Percentiles rank a stretch among this genome's conserved stretches.
phyloP scores from a whole-genome alignment of 202 grass and related monocot species.

The Tripidium arundinaceum region DNA sequence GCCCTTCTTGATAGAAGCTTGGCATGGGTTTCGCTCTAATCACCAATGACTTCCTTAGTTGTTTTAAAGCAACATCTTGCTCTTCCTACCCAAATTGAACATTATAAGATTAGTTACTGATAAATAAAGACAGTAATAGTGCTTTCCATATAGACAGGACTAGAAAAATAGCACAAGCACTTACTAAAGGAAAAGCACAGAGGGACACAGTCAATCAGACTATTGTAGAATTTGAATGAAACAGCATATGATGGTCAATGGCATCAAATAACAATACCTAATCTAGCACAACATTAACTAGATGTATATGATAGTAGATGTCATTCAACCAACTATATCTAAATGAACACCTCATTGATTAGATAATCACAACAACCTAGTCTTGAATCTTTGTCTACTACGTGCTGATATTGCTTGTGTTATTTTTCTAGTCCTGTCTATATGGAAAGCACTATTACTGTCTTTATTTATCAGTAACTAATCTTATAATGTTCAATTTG shows the following conservation, averaged over 20 bases:
- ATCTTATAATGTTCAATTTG: constrained; percentile 9
- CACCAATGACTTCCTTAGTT: constrained; percentile 66
- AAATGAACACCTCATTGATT: background rate
- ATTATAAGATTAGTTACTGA: background rate
- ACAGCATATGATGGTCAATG: background rate
- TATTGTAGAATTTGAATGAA: background rate
- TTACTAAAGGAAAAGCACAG: constrained; percentile 8
- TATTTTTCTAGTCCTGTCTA: background rate
- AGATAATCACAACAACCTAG: background rate
- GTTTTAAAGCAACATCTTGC: constrained; percentile 69
- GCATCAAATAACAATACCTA: background rate
- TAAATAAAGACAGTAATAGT: background rate
- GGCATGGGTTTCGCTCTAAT: constrained; percentile 76
- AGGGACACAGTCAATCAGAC: background rate
- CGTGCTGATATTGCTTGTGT: background rate
- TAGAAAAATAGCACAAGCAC: background rate
- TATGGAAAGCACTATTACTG: background rate
- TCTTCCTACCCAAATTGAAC: constrained; percentile 64
- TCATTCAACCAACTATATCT: background rate
- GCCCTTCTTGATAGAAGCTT: constrained; percentile 73
- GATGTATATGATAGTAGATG: background rate
- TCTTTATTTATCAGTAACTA: background rate
- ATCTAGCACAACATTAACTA: background rate
- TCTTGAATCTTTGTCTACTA: too few species aligned
- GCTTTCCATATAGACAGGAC: background rate